phyloP scores from a whole-genome alignment of 2,329 filamentous ascomycete species.

The Cladophialophora carrionii region DNA sequence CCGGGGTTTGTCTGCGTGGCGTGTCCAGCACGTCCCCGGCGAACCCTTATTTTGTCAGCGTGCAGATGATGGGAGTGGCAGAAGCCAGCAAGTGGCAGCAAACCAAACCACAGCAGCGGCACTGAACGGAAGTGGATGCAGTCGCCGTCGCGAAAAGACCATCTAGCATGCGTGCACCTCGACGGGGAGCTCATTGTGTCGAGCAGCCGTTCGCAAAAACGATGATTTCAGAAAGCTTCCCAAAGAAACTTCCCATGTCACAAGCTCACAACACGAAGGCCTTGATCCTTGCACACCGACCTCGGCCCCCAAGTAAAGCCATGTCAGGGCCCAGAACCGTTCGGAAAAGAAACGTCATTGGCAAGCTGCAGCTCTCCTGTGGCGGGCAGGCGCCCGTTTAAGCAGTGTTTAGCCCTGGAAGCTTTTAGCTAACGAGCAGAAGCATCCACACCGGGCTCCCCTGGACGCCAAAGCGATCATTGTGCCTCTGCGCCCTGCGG shows the following conservation, averaged over 20 bases:
- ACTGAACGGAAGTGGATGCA: neutral
- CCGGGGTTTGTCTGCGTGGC: conserved; percentile 10
- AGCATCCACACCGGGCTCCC: conserved; percentile 13
- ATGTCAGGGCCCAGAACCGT: conserved; percentile 19
- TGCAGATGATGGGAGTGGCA: conserved; percentile 9
- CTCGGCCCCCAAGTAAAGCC: conserved; percentile 5
- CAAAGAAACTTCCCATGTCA: neutral
- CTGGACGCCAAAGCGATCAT: conserved; percentile 6
- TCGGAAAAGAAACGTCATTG: conserved; percentile 16
- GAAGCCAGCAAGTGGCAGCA: neutral
- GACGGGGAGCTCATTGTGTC: neutral
- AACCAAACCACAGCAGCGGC: neutral
- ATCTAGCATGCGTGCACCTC: neutral
- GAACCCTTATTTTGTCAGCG: conserved; percentile 27
- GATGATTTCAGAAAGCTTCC: neutral
- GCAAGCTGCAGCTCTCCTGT: conserved; percentile 14
- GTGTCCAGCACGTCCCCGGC: conserved; percentile 21
- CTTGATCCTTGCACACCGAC: conserved; percentile 6
- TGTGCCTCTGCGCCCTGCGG: neutral
- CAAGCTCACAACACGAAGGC: neutral
- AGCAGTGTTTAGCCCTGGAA: conserved; percentile 11
- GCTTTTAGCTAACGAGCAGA: conserved; percentile 17
- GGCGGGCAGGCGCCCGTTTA: conserved; percentile 3
- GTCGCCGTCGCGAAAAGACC: neutral
- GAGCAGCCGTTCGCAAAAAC: no score